A percentile compares a stretch with the other conserved stretches of the same genome.
Conservation (phyloP, 2,329 filamentous ascomycete genomes). For the Sarocladium strictum region DNA sequence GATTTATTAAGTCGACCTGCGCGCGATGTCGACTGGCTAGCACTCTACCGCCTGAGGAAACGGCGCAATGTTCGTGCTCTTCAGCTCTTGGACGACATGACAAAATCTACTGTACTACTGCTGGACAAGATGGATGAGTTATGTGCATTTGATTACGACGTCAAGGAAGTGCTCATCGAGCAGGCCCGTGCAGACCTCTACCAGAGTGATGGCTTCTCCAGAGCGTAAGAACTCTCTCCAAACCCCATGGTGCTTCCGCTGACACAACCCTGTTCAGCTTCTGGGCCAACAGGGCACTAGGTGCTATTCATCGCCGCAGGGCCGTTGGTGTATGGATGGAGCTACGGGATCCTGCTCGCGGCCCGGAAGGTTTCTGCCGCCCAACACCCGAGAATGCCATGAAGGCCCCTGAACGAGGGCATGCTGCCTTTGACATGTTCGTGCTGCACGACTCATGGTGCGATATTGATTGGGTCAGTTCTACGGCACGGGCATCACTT, state of each 20-base stretch:
- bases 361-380: neutral
- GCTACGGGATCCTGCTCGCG: constrained; percentile 15
- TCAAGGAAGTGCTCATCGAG: constrained; percentile 73
- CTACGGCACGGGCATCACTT: neutral
- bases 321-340: constrained; percentile 73
- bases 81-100: constrained; percentile 57
- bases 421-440: constrained; percentile 73
- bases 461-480: constrained; percentile 65
- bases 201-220: constrained; percentile 53
- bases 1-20: constrained; percentile 48
- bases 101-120: constrained; percentile 43
- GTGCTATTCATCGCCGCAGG: constrained; percentile 72
- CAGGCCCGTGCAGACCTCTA: constrained; percentile 60
- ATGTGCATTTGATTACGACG: constrained; percentile 72
- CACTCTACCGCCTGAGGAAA: constrained; percentile 53
- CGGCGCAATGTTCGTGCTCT: constrained; percentile 45
- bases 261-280: neutral
- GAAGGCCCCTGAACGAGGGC: neutral
- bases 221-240: neutral
- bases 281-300: constrained; percentile 41
- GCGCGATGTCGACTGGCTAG: constrained; percentile 66
- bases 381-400: constrained; percentile 2
- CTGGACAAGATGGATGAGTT: constrained; percentile 66
- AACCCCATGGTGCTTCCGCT: neutral
- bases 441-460: constrained; percentile 65